These are phyloP conservation scores for Lactarius psammicola DNA, from an alignment of 768 basidiomycete species.

Conservation along the genomic window DNA sequence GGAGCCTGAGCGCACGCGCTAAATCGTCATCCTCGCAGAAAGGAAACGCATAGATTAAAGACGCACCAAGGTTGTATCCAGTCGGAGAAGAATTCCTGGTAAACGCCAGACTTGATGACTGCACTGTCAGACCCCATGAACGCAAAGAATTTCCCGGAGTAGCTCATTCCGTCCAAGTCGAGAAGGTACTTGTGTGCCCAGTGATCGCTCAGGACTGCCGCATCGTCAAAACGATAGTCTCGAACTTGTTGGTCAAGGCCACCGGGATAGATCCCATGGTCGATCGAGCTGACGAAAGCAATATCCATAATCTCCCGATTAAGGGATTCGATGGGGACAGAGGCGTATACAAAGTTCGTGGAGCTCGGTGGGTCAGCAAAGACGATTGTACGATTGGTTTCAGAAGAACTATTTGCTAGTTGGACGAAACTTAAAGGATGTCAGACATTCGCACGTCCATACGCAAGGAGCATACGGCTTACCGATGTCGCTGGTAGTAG, in stretches of 20 bases:
- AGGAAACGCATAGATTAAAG: not conserved
- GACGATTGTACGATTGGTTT: slow-evolving; percentile 58
- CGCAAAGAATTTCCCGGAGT: slow-evolving; percentile 85
- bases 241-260: slow-evolving; percentile 63
- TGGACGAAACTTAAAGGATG: slow-evolving; percentile 57
- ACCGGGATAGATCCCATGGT: slow-evolving; percentile 68
- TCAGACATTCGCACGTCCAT: slow-evolving; percentile 20
- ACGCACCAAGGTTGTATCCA: slow-evolving; percentile 90
- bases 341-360: slow-evolving; percentile 55
- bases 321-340: slow-evolving; percentile 56
- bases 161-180: slow-evolving; percentile 94
- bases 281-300: slow-evolving; percentile 78
- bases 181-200: slow-evolving; percentile 92
- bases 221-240: slow-evolving; percentile 66
- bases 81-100: slow-evolving; percentile 85
- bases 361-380: slow-evolving; percentile 66
- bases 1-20: slow-evolving; percentile 57
- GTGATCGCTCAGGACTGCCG: slow-evolving; percentile 79
- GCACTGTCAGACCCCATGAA: slow-evolving; percentile 86
- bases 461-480: slow-evolving; percentile 27
- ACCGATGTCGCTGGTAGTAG: slow-evolving; percentile 87
- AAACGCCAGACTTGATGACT: slow-evolving; percentile 87
- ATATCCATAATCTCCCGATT: slow-evolving; percentile 85
- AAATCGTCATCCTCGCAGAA: not conserved
- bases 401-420: slow-evolving; percentile 62